These are phyloP conservation scores for Mucor racemosus DNA, from an alignment of 371 early-diverging fungal genomes.

Conservation along the genomic window DNA sequence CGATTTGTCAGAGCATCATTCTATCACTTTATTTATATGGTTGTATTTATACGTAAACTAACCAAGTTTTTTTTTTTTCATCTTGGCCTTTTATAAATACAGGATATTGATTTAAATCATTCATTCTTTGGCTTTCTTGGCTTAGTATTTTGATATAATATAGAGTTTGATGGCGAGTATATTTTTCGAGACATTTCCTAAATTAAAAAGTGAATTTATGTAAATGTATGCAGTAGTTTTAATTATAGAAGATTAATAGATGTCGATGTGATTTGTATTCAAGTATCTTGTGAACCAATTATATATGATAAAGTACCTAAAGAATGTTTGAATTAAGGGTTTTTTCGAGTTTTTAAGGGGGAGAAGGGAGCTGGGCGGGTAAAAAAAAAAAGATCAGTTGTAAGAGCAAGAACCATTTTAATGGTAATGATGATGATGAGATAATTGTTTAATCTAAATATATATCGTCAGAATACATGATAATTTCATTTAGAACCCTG, in stretches of 20 bases:
- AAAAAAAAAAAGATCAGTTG: background rate
- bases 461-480: constrained; percentile 8
- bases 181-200: background rate
- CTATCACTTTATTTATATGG: background rate
- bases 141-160: background rate
- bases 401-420: background rate
- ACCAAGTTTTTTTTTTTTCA: background rate
- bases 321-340: background rate
- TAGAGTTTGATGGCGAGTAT: background rate
- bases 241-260: background rate
- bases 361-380: background rate
- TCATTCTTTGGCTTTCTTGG: background rate
- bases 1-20: constrained; percentile 5
- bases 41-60: constrained; percentile 4
- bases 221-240: constrained; percentile 1
- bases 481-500: constrained; percentile 7
- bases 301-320: background rate
- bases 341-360: background rate
- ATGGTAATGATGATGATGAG: constrained; percentile 4
- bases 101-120: background rate
- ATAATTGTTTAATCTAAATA: background rate
- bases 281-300: background rate
- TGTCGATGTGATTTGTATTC: background rate
- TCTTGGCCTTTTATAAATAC: background rate
- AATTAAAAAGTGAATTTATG: background rate